Base-by-base conservation (phyloP, 1,284 basidiomycete genomes). In the Cutaneotrichosporon mucoides region DNA sequence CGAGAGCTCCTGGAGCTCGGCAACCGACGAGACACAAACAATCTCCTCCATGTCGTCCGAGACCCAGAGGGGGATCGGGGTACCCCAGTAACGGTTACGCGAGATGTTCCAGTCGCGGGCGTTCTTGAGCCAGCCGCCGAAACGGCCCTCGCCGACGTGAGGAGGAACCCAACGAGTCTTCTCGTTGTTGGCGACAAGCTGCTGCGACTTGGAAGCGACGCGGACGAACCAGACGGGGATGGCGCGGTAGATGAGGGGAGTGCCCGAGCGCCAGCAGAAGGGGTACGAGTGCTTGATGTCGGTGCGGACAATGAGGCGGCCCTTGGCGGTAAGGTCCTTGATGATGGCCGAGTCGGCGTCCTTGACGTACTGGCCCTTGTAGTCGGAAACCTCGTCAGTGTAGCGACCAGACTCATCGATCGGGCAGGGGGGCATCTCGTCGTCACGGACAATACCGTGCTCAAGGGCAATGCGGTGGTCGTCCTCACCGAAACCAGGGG, bases 61-160 rank as follows among this genome's bases (percentile, higher is more conserved):
- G 37, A 83, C 92, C 96, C 96, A 99, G 41, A 99, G 81, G 8
- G 96, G 96, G 63, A 99, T 88, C 6, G 96, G 96, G 6, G 95
- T 99, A 47, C 95, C 96, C 95, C 95, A 99, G 79, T 98, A 99
- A 60, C 96, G 86, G 82, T 99, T 99, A 65, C 96, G 84, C n/a
- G 93, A 96, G 65, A 99, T 84, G 76, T 98, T 99, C 96, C 96
- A 99, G 76, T 99, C 96, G 38, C 95, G 86, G 10, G 96, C 96
- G 77, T 96, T 97, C 53, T 90, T 87, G 60, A 99, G 82, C 96
- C 96, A 99, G 77, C 91, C 95, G 34, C 92, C 93, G 73, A 99
- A 99, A 53, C 95, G 85, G 66, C 89, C 87, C 62, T 98, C 94
- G 9, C 93, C 90, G 52, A 99, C 88, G 66, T 82, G 83, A 68